phyloP scores from a whole-genome alignment of 2,329 filamentous ascomycete genomes.

The Trichoderma cornu-damae region DNA sequence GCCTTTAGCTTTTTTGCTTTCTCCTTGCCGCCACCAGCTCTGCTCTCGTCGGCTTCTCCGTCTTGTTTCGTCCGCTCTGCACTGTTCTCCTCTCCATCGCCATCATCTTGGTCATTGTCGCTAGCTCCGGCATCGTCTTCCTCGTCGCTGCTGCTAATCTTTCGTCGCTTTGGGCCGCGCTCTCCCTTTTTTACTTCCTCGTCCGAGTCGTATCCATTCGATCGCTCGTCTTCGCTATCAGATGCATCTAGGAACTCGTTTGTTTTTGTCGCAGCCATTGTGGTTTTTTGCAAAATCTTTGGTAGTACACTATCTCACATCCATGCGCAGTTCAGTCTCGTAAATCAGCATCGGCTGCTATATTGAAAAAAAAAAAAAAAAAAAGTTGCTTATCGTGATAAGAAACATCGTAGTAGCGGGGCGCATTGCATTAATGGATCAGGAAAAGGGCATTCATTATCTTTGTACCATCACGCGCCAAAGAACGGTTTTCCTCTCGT shows the following conservation, averaged over 20 bases:
- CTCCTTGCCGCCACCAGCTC: conserved; percentile 19
- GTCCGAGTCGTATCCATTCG: conserved; percentile 62
- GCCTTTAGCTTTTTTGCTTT: conserved; percentile 28
- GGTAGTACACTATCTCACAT: neutral
- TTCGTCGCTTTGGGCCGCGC: conserved; percentile 58
- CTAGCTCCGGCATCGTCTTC: conserved; percentile 31
- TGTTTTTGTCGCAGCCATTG: conserved; percentile 63
- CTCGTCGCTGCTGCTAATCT: conserved; percentile 42
- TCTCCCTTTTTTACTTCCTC: conserved; percentile 63
- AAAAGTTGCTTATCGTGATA: conserved; percentile 23
- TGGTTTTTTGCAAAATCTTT: neutral
- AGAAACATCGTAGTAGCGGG: conserved; percentile 12
- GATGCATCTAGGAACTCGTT: conserved; percentile 64
- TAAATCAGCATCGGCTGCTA: neutral
- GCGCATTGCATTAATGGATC: neutral
- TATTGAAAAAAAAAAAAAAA: conserved; percentile 25
- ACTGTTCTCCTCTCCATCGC: conserved; percentile 26
- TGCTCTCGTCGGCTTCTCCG: conserved; percentile 24
- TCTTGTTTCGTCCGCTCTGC: conserved; percentile 24
- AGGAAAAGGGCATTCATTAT: too few relatives aligned
- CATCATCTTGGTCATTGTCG: conserved; percentile 32
- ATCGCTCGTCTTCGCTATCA: conserved; percentile 55
- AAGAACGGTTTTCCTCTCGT: too few relatives aligned
- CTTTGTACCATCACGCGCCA: neutral
- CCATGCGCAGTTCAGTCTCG: neutral